Percentiles rank a stretch among this genome's conserved stretches.
These are phyloP conservation scores for Urtica urens DNA, from an alignment of 306 rosid genomes.

Conservation along the genomic window DNA sequence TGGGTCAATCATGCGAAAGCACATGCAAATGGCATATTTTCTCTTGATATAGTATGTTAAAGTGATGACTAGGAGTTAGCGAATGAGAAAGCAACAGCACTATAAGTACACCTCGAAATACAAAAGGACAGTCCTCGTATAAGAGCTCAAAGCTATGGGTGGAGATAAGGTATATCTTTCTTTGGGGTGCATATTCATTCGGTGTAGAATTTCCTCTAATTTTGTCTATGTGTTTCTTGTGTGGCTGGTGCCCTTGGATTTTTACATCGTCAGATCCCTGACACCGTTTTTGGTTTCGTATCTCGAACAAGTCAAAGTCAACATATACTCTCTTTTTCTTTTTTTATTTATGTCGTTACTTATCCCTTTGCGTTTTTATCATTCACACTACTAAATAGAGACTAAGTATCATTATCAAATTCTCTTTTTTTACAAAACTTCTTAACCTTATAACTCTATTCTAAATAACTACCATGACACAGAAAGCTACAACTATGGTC, in stretches of 20 bases:
- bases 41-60: background rate
- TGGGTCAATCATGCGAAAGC: slow-evolving; percentile 23
- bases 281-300: slow-evolving; percentile 1
- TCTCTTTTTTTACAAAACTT: too few relatives aligned
- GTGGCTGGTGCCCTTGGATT: background rate
- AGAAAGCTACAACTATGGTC: slow-evolving; percentile 41
- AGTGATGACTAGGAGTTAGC: background rate
- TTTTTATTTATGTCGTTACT: too few relatives aligned
- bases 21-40: slow-evolving; percentile 22
- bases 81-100: too few relatives aligned
- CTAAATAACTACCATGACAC: background rate
- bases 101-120: too few relatives aligned
- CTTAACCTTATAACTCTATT: too few relatives aligned
- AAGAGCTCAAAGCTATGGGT: too few relatives aligned
- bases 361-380: background rate
- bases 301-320: slow-evolving; percentile 1
- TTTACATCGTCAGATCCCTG: background rate
- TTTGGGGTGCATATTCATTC: too few relatives aligned
- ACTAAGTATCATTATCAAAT: too few relatives aligned
- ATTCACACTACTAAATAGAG: too few relatives aligned
- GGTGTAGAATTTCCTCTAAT: background rate
- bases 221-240: background rate
- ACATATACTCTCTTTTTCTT: too few relatives aligned
- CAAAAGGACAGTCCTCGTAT: background rate
- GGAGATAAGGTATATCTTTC: slow-evolving; percentile 9